Evolutionary conservation across 2,329 filamentous ascomycete species (phyloP).

Genomic region (Alternaria longipes): DNA sequence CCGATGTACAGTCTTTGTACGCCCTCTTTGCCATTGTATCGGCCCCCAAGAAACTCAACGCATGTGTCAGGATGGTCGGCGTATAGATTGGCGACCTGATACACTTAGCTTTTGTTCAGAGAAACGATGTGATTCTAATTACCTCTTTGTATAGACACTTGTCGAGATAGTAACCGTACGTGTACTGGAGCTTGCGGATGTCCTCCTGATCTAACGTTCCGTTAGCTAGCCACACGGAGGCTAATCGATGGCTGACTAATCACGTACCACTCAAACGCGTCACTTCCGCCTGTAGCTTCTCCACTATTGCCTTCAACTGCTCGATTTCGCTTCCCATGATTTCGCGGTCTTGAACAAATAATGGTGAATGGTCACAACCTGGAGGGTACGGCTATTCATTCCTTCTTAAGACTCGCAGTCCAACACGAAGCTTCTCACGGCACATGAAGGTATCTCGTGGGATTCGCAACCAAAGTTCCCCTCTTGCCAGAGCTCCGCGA

Average conservation of each 20-base stretch:
- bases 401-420: conserved; percentile 27
- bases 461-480: conserved; percentile 13
- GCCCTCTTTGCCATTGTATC: conserved; percentile 62
- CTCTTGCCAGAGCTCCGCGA: conserved; percentile 21
- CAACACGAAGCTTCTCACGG: conserved; percentile 3
- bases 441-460: conserved; percentile 17
- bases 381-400: neutral
- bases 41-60: conserved; percentile 65
- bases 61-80: conserved; percentile 63
- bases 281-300: conserved; percentile 40
- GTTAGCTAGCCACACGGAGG: conserved; percentile 19
- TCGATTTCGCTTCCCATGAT: conserved; percentile 43
- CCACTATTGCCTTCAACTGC: conserved; percentile 40
- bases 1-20: conserved; percentile 63
- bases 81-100: conserved; percentile 55
- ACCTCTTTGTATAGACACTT: conserved; percentile 67
- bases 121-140: neutral
- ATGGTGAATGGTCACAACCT: neutral
- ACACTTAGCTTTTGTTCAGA: neutral
- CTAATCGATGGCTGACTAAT: neutral
- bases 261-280: conserved; percentile 39
- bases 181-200: conserved; percentile 65
- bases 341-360: neutral
- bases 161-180: conserved; percentile 68
- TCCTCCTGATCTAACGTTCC: conserved; percentile 60